Conservation (phyloP, 2,329 filamentous ascomycete species). For the Anthostomella pinea region DNA sequence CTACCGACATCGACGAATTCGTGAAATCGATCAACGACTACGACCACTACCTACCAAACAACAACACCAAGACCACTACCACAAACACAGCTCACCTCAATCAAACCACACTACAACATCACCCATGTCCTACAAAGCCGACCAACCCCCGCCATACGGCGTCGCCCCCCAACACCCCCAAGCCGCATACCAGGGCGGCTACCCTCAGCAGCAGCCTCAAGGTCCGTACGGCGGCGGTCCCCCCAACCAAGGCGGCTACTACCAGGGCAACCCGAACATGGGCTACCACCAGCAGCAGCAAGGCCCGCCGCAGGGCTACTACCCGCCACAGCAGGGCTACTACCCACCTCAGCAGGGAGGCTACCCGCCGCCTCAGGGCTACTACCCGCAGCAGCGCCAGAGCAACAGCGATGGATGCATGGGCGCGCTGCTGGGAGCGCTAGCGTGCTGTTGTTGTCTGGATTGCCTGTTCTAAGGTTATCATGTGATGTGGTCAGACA, state of each 20-base stretch:
- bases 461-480: slow-evolving; percentile 53
- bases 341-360: slow-evolving; percentile 31
- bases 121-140: slow-evolving; percentile 45
- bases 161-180: slow-evolving; percentile 44
- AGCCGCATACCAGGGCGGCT: slow-evolving; percentile 37
- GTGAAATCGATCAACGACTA: too few relatives aligned
- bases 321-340: slow-evolving; percentile 18
- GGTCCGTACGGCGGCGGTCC: slow-evolving; percentile 23
- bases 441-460: slow-evolving; percentile 59
- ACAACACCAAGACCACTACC: too few relatives aligned
- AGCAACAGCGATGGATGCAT: slow-evolving; percentile 32
- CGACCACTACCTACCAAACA: neutral
- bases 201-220: slow-evolving; percentile 27
- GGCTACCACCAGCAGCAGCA: slow-evolving; percentile 40
- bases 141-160: slow-evolving; percentile 50
- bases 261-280: slow-evolving; percentile 42
- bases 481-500: neutral
- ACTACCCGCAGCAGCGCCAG: slow-evolving; percentile 25
- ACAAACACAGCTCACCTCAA: slow-evolving; percentile 5
- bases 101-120: neutral
- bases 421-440: slow-evolving; percentile 46
- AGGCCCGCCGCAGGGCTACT: slow-evolving; percentile 11
- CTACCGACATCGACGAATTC: too few relatives aligned
- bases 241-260: slow-evolving; percentile 36
- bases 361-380: slow-evolving; percentile 31